A percentile compares a stretch with the other conserved stretches of the same genome.
Conservation (phyloP, 176 grass and related monocot genomes). For the Ampelocalamus luodianensis region DNA sequence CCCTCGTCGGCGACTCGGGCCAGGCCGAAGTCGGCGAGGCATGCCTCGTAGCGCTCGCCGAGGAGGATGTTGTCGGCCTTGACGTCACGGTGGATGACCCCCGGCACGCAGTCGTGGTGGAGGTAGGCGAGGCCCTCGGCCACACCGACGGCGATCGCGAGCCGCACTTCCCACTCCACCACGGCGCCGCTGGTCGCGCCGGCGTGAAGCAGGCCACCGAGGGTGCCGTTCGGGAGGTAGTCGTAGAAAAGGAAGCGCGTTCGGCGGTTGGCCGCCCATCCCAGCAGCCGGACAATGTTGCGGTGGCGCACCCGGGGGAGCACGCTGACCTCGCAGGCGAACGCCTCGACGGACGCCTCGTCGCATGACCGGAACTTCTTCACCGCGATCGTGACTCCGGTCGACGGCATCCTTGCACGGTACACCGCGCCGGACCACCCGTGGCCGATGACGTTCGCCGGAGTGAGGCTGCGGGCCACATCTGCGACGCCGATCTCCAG, state of each 20-base stretch:
- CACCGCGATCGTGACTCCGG: conserved; percentile 59
- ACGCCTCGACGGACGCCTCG: conserved; percentile 60
- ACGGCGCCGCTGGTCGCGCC: conserved; percentile 18
- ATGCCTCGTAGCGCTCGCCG: conserved; percentile 82
- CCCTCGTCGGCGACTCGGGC: conserved; percentile 61
- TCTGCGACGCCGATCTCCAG: conserved; percentile 75
- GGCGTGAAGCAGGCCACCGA: conserved; percentile 64
- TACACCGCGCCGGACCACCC: conserved; percentile 85
- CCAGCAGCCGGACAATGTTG: conserved; percentile 79
- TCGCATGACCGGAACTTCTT: conserved; percentile 79
- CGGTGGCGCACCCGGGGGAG: conserved; percentile 82
- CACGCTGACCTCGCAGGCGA: conserved; percentile 76
- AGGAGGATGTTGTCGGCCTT: conserved; percentile 92
- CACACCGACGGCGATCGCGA: conserved; percentile 73
- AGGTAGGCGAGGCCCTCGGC: conserved; percentile 88
- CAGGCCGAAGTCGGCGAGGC: conserved; percentile 90
- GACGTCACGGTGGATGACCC: conserved; percentile 85
- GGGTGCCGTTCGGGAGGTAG: conserved; percentile 82
- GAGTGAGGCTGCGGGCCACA: conserved; percentile 60
- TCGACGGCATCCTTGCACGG: conserved; percentile 55
- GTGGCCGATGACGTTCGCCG: conserved; percentile 63
- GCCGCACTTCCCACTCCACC: conserved; percentile 81
- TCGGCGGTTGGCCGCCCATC: conserved; percentile 83
- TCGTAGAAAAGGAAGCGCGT: conserved; percentile 89
- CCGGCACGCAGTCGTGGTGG: conserved; percentile 80